phyloP scores from a whole-genome alignment of 768 basidiomycete genomes.

The Infundibulicybe gibba region DNA sequence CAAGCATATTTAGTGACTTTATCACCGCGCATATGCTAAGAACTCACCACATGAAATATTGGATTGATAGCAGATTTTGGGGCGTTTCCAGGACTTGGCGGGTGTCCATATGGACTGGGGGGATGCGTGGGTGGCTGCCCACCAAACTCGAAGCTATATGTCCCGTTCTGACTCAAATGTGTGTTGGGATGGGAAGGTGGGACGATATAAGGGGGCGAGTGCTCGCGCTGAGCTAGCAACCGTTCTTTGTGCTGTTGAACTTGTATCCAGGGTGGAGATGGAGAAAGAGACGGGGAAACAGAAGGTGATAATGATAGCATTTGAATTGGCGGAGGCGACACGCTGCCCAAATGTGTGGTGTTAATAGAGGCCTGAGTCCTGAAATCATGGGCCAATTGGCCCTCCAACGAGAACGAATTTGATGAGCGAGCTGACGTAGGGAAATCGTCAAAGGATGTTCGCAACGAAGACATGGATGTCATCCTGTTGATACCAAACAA shows the following conservation, averaged over 20 bases:
- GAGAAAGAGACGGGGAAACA: slow-evolving; percentile 42
- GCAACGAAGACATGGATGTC: slow-evolving; percentile 72
- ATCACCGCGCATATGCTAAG: slow-evolving; percentile 31
- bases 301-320: slow-evolving; percentile 69
- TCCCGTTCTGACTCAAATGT: slow-evolving; percentile 33
- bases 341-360: slow-evolving; percentile 53
- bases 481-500: slow-evolving; percentile 69
- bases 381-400: slow-evolving; percentile 74
- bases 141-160: slow-evolving; percentile 48
- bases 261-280: slow-evolving; percentile 53
- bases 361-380: slow-evolving; percentile 68
- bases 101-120: slow-evolving; percentile 53
- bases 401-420: slow-evolving; percentile 74
- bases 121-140: slow-evolving; percentile 27
- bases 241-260: slow-evolving; percentile 38
- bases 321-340: slow-evolving; percentile 78
- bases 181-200: slow-evolving; percentile 26
- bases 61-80: slow-evolving; percentile 78
- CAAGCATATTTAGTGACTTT: slow-evolving; percentile 27
- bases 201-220: slow-evolving; percentile 34
- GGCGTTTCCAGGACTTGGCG: slow-evolving; percentile 57
- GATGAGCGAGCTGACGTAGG: slow-evolving; percentile 73
- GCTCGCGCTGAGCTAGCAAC: slow-evolving; percentile 27
- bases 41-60: slow-evolving; percentile 88
- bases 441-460: slow-evolving; percentile 73